phyloP scores from a whole-genome alignment of 306 rosid species.

The Cicer yamashitae region DNA sequence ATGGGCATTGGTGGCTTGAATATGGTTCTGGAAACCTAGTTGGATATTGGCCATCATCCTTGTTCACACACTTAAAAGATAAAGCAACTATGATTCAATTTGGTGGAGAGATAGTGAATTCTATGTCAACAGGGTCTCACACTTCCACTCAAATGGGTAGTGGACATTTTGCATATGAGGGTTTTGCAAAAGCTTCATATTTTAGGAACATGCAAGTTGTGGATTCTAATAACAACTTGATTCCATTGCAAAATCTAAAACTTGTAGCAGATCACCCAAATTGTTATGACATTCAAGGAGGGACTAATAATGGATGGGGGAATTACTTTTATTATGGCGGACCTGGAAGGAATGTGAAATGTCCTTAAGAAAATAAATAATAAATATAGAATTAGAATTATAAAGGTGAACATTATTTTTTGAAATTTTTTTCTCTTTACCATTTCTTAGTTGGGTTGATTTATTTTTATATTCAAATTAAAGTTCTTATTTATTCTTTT shows the following conservation, averaged over 20 bases:
- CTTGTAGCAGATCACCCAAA: conserved; percentile 88
- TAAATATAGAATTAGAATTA: conserved; percentile 25
- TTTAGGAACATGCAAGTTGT: conserved; percentile 85
- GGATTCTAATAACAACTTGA: conserved; percentile 82
- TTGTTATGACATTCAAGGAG: conserved; percentile 91
- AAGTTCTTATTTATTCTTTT: conserved; percentile 42
- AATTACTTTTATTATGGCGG: conserved; percentile 96
- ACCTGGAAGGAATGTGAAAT: conserved; percentile 84
- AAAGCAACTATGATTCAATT: conserved; percentile 94
- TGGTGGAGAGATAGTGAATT: conserved; percentile 90
- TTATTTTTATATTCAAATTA: conserved; percentile 42
- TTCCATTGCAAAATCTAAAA: conserved; percentile 70
- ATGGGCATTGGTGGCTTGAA: conserved; percentile 97
- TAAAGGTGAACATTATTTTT: conserved; percentile 31
- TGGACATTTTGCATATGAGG: conserved; percentile 90
- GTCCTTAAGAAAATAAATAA: conserved; percentile 60
- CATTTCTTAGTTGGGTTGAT: conserved; percentile 62
- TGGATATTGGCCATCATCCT: conserved; percentile 90
- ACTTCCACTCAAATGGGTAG: conserved; percentile 94
- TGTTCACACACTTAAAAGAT: conserved; percentile 75
- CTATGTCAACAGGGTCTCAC: conserved; percentile 68
- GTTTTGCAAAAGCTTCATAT: conserved; percentile 86
- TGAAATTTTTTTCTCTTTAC: not conserved
- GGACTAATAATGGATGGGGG: conserved; percentile 87
- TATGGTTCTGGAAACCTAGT: conserved; percentile 75